These are phyloP conservation scores for Solanum dulcamara DNA, from an alignment of 257 asterid species.

Conservation along the genomic window DNA sequence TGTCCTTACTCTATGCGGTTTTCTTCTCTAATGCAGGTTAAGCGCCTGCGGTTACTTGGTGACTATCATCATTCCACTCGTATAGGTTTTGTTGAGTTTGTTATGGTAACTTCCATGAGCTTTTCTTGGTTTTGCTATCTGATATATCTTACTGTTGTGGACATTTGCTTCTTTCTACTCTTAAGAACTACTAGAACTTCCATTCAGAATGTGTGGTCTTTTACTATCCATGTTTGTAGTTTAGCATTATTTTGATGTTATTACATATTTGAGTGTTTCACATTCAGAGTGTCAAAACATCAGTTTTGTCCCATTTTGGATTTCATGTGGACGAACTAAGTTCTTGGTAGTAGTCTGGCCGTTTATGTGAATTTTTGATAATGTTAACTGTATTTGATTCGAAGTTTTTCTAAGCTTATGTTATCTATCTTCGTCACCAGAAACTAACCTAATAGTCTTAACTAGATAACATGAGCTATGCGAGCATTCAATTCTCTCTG, in stretches of 20 bases:
- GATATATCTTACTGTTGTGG: background rate
- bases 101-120: conserved; percentile 45
- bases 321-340: background rate
- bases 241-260: background rate
- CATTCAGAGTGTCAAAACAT: background rate
- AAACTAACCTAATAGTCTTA: background rate
- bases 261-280: background rate
- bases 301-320: background rate
- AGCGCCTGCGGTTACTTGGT: conserved; percentile 95
- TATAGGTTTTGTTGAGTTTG: conserved; percentile 93
- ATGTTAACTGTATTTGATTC: background rate
- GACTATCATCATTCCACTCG: conserved; percentile 93
- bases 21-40: conserved; percentile 50
- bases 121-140: background rate
- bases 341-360: background rate
- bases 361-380: background rate
- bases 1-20: background rate
- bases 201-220: background rate
- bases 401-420: background rate
- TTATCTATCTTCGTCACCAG: background rate
- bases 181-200: background rate
- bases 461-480: background rate
- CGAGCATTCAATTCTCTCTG: background rate
- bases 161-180: background rate
- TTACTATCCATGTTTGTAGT: background rate